These are phyloP conservation scores for Ceratobasidium sp. DNA, from an alignment of 1,284 basidiomycete species.

Conservation along the genomic window DNA sequence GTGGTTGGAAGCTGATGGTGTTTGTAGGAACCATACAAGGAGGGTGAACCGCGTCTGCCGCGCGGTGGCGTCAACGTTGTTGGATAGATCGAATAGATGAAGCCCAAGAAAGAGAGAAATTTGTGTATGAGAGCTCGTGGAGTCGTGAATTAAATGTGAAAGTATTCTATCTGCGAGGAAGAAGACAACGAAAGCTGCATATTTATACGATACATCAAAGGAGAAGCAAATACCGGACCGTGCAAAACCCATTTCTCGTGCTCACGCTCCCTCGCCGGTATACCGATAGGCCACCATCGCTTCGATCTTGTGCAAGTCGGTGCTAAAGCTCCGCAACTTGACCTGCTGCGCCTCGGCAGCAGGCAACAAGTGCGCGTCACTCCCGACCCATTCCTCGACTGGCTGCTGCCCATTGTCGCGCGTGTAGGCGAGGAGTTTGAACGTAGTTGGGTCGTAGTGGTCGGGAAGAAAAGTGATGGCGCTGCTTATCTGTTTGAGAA, in stretches of 20 bases:
- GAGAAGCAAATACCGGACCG: background rate
- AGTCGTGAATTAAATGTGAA: slow-evolving; percentile 19
- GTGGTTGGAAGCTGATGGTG: slow-evolving; percentile 1
- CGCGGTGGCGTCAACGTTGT: slow-evolving; percentile 62
- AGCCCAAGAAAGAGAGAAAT: background rate
- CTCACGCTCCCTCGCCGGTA: slow-evolving; percentile 34
- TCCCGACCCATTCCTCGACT: slow-evolving; percentile 64
- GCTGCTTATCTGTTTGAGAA: slow-evolving; percentile 95
- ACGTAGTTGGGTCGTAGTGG: slow-evolving; percentile 49
- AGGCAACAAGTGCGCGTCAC: slow-evolving; percentile 68
- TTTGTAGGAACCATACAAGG: slow-evolving; percentile 66
- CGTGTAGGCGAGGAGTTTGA: slow-evolving; percentile 70
- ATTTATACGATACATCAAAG: slow-evolving; percentile 17
- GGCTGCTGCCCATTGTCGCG: slow-evolving; percentile 53
- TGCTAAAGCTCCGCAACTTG: slow-evolving; percentile 62
- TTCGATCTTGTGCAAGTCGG: slow-evolving; percentile 62
- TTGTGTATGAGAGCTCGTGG: background rate
- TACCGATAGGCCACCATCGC: slow-evolving; percentile 53
- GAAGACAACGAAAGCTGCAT: slow-evolving; percentile 21
- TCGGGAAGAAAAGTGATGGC: slow-evolving; percentile 50
- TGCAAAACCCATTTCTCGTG: background rate
- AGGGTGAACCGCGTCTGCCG: slow-evolving; percentile 76
- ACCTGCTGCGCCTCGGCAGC: slow-evolving; percentile 70
- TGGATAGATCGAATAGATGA: slow-evolving; percentile 33
- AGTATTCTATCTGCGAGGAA: slow-evolving; percentile 4